Conservation (phyloP, 2,329 filamentous ascomycete genomes). For the Aureobasidium sp. region DNA sequence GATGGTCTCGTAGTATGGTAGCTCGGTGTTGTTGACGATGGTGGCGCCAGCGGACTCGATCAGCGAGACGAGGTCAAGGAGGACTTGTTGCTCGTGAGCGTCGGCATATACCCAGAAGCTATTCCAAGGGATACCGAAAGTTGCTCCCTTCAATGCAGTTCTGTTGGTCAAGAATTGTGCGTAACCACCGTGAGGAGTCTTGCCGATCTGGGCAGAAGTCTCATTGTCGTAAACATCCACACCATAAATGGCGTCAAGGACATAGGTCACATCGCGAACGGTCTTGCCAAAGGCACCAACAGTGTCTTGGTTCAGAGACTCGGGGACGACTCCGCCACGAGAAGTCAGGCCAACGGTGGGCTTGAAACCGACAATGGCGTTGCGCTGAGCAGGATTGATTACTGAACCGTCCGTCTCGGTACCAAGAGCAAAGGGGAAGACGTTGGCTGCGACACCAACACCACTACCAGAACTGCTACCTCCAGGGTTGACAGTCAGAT, state of each 20-base stretch:
- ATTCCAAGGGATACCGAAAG: conserved; percentile 65
- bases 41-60: conserved; percentile 57
- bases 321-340: conserved; percentile 51
- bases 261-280: conserved; percentile 60
- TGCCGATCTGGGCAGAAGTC: conserved; percentile 50
- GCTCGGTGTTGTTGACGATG: conserved; percentile 63
- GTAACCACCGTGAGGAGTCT: conserved; percentile 52
- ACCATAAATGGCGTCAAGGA: conserved; percentile 62
- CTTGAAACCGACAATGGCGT: conserved; percentile 65
- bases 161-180: conserved; percentile 49
- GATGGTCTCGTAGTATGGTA: conserved; percentile 55
- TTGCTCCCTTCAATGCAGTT: conserved; percentile 51
- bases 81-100: conserved; percentile 46
- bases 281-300: conserved; percentile 62
- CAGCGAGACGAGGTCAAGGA: conserved; percentile 45
- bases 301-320: conserved; percentile 60
- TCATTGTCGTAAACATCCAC: conserved; percentile 59
- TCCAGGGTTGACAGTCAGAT: conserved; percentile 60
- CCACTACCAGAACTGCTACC: conserved; percentile 63
- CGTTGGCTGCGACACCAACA: conserved; percentile 57
- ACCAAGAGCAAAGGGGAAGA: conserved; percentile 58
- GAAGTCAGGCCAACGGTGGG: conserved; percentile 69
- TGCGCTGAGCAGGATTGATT: conserved; percentile 64
- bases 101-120: conserved; percentile 62
- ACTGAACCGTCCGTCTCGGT: conserved; percentile 66